A percentile compares a stretch with the other conserved stretches of the same genome.
These are phyloP conservation scores for Fraxinus pennsylvanica DNA, from an alignment of 257 asterid species.

Conservation along the genomic window DNA sequence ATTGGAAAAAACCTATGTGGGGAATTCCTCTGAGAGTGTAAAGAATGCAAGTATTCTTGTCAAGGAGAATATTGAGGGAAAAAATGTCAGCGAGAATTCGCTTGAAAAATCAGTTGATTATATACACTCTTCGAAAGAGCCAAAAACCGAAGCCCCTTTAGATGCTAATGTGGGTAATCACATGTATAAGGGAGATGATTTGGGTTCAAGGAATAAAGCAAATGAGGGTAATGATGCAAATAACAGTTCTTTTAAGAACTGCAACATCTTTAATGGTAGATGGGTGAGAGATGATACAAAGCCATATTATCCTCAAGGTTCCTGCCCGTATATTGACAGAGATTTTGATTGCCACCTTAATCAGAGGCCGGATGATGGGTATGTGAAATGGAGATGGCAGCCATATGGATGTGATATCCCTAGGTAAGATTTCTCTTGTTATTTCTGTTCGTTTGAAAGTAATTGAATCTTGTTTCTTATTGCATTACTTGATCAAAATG, in stretches of 20 bases:
- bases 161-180: conserved; percentile 25
- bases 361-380: conserved; percentile 72
- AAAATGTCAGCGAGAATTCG: conserved; percentile 17
- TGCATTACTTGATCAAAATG: not conserved
- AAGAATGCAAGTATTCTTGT: conserved; percentile 26
- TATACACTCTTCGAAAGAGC: conserved; percentile 17
- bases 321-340: conserved; percentile 80
- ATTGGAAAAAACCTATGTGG: conserved; percentile 19
- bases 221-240: conserved; percentile 19
- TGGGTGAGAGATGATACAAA: conserved; percentile 79
- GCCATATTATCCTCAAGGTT: conserved; percentile 81
- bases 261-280: conserved; percentile 79
- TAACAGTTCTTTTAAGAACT: conserved; percentile 46
- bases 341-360: conserved; percentile 86
- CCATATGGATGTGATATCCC: conserved; percentile 87
- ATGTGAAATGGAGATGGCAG: conserved; percentile 88
- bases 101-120: not conserved
- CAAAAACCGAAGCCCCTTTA: conserved; percentile 14
- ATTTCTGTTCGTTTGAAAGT: not conserved
- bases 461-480: not conserved
- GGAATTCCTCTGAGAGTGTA: conserved; percentile 27
- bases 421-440: conserved; percentile 43
- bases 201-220: conserved; percentile 17
- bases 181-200: conserved; percentile 17
- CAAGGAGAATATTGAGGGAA: not conserved